Base-by-base conservation (phyloP, 164 flowering plant genomes). In the Protea cynaroides region DNA sequence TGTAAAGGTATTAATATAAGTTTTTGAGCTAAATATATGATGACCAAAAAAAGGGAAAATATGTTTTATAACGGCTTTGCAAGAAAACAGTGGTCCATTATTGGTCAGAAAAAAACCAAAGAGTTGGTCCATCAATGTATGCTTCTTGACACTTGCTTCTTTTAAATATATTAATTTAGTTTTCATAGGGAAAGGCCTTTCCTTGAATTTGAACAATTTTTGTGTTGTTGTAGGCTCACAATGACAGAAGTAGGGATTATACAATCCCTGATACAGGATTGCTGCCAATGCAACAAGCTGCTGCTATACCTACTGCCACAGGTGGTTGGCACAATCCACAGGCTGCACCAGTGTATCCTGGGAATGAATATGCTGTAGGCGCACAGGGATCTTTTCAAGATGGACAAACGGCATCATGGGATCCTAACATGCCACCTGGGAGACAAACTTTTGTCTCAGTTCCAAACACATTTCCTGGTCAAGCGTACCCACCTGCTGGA, bases 231-330 rank as follows among this genome's bases (percentile, higher is more conserved):
- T 59, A 90, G 97, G 86, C 89, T 54, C 83, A 79, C 70, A 83
- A 82, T 75, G 97, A 90, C 69, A 81, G 85, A 75, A 90, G 97
- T 65, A 80, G 89, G 78, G 97, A 90, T 62, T 87, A 87, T 74
- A 90, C 94, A 22, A 69, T 90, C 59, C 86, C 85, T 7, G 82
- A 80, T 25, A 46, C 84, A 7, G 80, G 79, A 63, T 29, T 80
- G 66, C 69, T 73, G 10, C 79, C 80, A 22, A 53, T 76, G 68
- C 88, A 75, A 58, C 88, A 78, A 65, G 71, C 74, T 59, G 57
- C 82, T 36, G 72, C 71, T 55, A 7, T 60, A 54, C 80, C 83
- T 40, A 58, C 72, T n/a, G 70, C 70, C 49, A 65, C 80, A 29
- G 62, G 79, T 25, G 71, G 67, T 58, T 84, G 90, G 93, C 86